Conservation (phyloP, 345 rosid genomes). For the Sisymbrium altissimum region DNA sequence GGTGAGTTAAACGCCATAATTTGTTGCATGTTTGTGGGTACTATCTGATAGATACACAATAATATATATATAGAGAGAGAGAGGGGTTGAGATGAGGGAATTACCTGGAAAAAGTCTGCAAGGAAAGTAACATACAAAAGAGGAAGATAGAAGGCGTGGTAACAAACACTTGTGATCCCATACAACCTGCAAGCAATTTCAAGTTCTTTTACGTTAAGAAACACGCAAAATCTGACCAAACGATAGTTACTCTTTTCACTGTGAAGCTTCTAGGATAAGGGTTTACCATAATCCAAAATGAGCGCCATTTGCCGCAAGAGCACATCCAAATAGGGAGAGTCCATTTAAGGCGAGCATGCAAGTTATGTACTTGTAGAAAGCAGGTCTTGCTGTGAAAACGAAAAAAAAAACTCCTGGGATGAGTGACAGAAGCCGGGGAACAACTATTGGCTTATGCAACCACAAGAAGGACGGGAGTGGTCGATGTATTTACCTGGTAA, state of each 20-base stretch:
- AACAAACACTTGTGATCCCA: slow-evolving; percentile 60
- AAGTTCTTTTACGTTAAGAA: not conserved
- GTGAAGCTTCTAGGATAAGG: not conserved
- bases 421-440: not conserved
- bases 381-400: slow-evolving; percentile 76
- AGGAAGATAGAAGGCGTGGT: slow-evolving; percentile 90
- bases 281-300: slow-evolving; percentile 81
- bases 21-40: not conserved
- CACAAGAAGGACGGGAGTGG: no score
- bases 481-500: slow-evolving; percentile 59
- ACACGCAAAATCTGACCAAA: slow-evolving; percentile 4
- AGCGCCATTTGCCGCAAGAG: slow-evolving; percentile 61
- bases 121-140: slow-evolving; percentile 71
- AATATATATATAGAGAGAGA: not conserved
- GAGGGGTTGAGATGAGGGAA: not conserved
- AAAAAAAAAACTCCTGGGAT: slow-evolving; percentile 10
- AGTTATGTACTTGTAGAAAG: slow-evolving; percentile 77
- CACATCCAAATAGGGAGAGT: slow-evolving; percentile 64
- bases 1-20: no score
- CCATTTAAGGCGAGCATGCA: slow-evolving; percentile 74
- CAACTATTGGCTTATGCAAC: not conserved
- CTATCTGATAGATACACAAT: no score
- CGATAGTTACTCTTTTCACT: not conserved
- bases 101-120: slow-evolving; percentile 93
- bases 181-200: slow-evolving; percentile 62